phyloP scores from a whole-genome alignment of 169 alveolate species.

The Cystoisospora suis region DNA sequence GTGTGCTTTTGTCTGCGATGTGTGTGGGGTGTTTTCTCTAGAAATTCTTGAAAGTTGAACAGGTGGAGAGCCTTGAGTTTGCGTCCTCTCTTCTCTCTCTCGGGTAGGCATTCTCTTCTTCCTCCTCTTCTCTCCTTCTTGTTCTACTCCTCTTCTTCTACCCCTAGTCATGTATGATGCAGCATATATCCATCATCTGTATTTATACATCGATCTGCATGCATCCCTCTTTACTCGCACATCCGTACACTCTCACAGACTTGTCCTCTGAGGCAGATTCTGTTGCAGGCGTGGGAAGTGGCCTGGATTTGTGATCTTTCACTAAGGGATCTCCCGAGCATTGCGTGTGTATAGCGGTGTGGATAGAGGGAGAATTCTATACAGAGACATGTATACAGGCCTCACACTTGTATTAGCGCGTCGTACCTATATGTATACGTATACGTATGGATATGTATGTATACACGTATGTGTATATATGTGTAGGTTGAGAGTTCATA shows the following conservation, averaged over 20 bases:
- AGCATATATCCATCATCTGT: no score
- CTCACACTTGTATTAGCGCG: no score
- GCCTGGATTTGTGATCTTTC: no score
- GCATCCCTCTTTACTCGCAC: background rate
- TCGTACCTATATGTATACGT: no score
- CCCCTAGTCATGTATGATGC: no score
- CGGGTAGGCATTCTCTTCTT: background rate
- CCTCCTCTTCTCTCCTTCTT: background rate
- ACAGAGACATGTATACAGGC: no score
- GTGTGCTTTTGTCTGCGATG: background rate
- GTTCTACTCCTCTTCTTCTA: background rate
- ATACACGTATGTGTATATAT: background rate
- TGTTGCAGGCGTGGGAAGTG: no score
- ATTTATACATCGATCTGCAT: background rate
- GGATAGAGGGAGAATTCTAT: no score
- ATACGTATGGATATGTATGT: background rate
- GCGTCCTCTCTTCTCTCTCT: background rate
- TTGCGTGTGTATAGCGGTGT: no score
- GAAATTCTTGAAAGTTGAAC: background rate
- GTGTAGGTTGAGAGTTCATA: background rate
- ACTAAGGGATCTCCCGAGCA: no score
- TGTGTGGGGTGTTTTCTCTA: background rate
- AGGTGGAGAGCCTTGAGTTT: background rate
- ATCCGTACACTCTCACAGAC: no score
- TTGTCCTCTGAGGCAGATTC: no score